phyloP scores from a whole-genome alignment of 345 rosid genomes.

The Angophora floribunda region DNA sequence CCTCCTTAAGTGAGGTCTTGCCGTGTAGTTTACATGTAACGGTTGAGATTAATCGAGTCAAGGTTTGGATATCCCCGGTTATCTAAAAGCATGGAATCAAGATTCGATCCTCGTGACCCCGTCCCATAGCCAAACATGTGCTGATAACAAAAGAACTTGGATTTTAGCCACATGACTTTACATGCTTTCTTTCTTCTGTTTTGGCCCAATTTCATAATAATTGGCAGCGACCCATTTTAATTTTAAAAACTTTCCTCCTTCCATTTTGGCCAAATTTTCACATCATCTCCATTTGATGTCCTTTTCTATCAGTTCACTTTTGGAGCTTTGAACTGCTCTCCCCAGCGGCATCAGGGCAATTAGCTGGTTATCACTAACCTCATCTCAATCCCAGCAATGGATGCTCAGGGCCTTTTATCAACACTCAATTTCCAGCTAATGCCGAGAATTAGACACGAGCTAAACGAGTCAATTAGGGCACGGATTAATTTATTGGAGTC shows the following conservation, averaged over 20 bases:
- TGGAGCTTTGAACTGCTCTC: background rate
- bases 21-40: background rate
- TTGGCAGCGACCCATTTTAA: fast-evolving
- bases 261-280: background rate
- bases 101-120: background rate
- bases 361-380: background rate
- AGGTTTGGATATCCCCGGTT: background rate
- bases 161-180: background rate
- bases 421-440: background rate
- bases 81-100: background rate
- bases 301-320: background rate
- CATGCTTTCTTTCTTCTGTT: background rate
- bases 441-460: background rate
- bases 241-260: background rate
- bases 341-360: background rate
- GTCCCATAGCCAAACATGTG: background rate
- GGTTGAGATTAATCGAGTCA: background rate
- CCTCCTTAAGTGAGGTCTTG: background rate
- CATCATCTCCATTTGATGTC: background rate
- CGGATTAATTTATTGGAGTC: background rate
- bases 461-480: background rate
- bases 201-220: background rate
- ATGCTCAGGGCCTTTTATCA: background rate
- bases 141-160: background rate
- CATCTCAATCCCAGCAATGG: background rate